Conservation (phyloP, 306 rosid species). For the Sechiopsis laciniata region DNA sequence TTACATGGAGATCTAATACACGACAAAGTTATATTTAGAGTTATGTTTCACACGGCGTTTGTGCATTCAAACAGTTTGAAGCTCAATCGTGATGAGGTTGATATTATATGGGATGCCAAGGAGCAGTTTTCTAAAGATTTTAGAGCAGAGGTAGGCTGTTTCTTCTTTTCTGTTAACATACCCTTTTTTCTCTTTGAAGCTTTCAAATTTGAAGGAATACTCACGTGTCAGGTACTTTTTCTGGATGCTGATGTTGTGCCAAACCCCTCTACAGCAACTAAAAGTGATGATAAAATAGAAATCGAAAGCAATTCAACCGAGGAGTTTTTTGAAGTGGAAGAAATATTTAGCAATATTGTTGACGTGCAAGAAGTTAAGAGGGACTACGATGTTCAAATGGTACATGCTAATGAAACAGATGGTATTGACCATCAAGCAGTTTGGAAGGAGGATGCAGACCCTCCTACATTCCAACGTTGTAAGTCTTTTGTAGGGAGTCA, state of each 20-base stretch:
- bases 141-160: constrained; percentile 75
- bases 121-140: constrained; percentile 83
- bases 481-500: constrained; percentile 50
- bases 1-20: constrained; percentile 56
- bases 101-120: constrained; percentile 79
- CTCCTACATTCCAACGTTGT: constrained; percentile 68
- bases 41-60: constrained; percentile 91
- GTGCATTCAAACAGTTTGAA: constrained; percentile 75
- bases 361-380: constrained; percentile 63
- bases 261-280: constrained; percentile 53
- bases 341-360: constrained; percentile 71
- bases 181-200: constrained; percentile 30
- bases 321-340: constrained; percentile 96
- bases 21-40: constrained; percentile 78
- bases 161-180: constrained; percentile 29
- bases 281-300: constrained; percentile 58
- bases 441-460: constrained; percentile 71
- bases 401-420: constrained; percentile 33
- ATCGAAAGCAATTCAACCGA: constrained; percentile 81
- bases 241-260: constrained; percentile 82
- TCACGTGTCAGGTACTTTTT: constrained; percentile 84
- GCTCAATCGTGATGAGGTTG: constrained; percentile 77
- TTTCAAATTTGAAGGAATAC: constrained; percentile 56
- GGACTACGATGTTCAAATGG: constrained; percentile 39
- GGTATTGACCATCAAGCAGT: constrained; percentile 40